These are phyloP conservation scores for Taphrina pruni DNA, from an alignment of 1,139 yeast genomes.

Conservation along the genomic window DNA sequence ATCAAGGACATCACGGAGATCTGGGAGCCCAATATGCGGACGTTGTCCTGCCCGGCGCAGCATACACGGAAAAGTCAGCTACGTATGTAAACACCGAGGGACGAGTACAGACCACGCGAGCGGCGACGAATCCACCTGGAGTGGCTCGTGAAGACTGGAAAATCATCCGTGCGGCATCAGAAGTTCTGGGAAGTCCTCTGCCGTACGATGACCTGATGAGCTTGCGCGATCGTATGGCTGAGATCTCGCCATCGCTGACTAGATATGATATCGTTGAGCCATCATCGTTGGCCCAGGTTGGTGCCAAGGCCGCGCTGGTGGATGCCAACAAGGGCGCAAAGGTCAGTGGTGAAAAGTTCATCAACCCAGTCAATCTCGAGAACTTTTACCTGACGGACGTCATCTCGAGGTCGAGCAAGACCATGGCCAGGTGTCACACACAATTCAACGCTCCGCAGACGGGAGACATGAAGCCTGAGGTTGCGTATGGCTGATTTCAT, in stretches of 20 bases:
- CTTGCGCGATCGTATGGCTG: constrained; percentile 72
- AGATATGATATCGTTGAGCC: constrained; percentile 79
- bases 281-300: constrained; percentile 66
- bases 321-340: constrained; percentile 54
- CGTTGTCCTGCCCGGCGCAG: constrained; percentile 84
- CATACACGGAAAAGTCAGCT: constrained; percentile 85
- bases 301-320: constrained; percentile 59
- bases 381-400: constrained; percentile 90
- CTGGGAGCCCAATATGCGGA: constrained; percentile 87
- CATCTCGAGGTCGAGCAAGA: constrained; percentile 61
- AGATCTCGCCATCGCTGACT: constrained; percentile 80
- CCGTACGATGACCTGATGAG: constrained; percentile 79
- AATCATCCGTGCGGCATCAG: constrained; percentile 81
- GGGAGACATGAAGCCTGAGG: constrained; percentile 40
- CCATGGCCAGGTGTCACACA: constrained; percentile 41
- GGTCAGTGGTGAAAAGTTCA: constrained; percentile 59
- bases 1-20: constrained; percentile 94
- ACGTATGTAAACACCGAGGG: constrained; percentile 94
- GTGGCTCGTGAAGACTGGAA: constrained; percentile 94
- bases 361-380: constrained; percentile 66
- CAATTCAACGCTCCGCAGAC: constrained; percentile 34
- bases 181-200: constrained; percentile 71
- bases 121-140: constrained; percentile 90
- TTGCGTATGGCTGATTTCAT: constrained; percentile 33
- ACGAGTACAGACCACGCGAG: constrained; percentile 82